A percentile compares a stretch with the other conserved stretches of the same genome.
Conservation (phyloP, 1,139 yeast species). For the Candida anutae region DNA sequence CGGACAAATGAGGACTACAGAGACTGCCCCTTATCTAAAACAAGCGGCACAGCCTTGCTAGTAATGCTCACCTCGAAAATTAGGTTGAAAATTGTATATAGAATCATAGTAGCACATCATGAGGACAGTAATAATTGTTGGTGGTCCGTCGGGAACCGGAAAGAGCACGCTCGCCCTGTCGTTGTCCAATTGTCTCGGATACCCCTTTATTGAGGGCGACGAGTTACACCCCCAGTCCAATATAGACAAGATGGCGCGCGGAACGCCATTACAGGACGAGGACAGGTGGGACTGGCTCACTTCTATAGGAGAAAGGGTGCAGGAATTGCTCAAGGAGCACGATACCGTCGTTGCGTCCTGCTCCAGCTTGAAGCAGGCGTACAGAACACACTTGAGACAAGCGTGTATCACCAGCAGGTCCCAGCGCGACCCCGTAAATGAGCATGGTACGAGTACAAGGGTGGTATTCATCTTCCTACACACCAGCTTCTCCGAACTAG, state of each 20-base stretch:
- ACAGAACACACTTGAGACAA: slow-evolving; percentile 51
- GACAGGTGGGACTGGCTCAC: slow-evolving; percentile 90
- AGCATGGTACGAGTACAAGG: too few relatives aligned
- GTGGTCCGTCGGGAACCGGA: slow-evolving; percentile 96
- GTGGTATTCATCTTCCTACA: slow-evolving; percentile 57
- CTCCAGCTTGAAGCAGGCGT: slow-evolving; percentile 69
- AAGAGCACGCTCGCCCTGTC: slow-evolving; percentile 70
- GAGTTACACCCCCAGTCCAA: slow-evolving; percentile 65
- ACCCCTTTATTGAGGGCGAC: slow-evolving; percentile 81
- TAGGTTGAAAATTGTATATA: too few relatives aligned
- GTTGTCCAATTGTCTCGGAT: slow-evolving; percentile 34
- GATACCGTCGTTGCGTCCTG: slow-evolving; percentile 65
- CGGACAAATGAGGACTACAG: too few relatives aligned
- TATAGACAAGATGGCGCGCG: slow-evolving; percentile 72
- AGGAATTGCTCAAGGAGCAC: slow-evolving; percentile 23
- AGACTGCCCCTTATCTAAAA: too few relatives aligned
- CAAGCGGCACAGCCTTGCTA: too few relatives aligned
- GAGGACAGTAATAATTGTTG: slow-evolving; percentile 38
- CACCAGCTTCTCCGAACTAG: slow-evolving; percentile 54
- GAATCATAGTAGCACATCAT: too few relatives aligned
- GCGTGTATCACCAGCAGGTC: slow-evolving; percentile 14
- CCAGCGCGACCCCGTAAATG: slow-evolving; percentile 11
- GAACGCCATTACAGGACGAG: slow-evolving; percentile 75
- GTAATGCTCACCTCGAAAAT: too few relatives aligned
- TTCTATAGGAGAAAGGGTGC: slow-evolving; percentile 36